Percentiles rank a stretch among this genome's conserved stretches.
phyloP scores from a whole-genome alignment of 2,329 filamentous ascomycete species.

The Celoporthe dispersa region DNA sequence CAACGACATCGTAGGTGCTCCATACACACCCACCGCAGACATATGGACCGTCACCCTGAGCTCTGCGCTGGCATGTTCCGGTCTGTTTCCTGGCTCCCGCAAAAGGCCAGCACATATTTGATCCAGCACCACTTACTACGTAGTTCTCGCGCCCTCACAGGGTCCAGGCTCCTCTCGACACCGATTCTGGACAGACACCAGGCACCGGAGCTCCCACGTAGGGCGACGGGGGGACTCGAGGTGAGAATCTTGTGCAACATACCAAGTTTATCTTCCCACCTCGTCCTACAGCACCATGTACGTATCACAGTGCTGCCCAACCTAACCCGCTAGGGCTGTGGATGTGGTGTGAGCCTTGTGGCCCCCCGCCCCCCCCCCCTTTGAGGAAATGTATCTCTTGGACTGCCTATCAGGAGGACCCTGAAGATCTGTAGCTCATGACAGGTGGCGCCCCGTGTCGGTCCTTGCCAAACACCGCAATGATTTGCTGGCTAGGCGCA shows the following conservation, averaged over 20 bases:
- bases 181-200: background rate
- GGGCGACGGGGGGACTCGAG: background rate
- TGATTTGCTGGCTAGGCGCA: conserved; percentile 23
- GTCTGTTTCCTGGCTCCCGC: background rate
- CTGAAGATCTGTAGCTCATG: conserved; percentile 25
- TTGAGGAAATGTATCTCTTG: background rate
- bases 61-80: background rate
- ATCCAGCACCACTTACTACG: background rate
- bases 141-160: background rate
- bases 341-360: background rate
- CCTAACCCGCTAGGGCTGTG: background rate
- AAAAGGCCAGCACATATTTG: background rate
- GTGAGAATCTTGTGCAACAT: background rate
- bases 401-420: conserved; percentile 24
- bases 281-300: background rate
- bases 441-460: conserved; percentile 18
- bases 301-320: background rate
- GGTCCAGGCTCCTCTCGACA: background rate
- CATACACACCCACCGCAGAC: conserved; percentile 25
- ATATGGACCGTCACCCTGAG: conserved; percentile 5
- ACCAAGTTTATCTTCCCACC: background rate
- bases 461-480: conserved; percentile 22
- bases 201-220: background rate
- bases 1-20: conserved; percentile 19
- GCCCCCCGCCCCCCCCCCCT: no score